These are phyloP conservation scores for Pochonia chlamydosporia DNA, from an alignment of 2,329 filamentous ascomycete species.

Conservation along the genomic window DNA sequence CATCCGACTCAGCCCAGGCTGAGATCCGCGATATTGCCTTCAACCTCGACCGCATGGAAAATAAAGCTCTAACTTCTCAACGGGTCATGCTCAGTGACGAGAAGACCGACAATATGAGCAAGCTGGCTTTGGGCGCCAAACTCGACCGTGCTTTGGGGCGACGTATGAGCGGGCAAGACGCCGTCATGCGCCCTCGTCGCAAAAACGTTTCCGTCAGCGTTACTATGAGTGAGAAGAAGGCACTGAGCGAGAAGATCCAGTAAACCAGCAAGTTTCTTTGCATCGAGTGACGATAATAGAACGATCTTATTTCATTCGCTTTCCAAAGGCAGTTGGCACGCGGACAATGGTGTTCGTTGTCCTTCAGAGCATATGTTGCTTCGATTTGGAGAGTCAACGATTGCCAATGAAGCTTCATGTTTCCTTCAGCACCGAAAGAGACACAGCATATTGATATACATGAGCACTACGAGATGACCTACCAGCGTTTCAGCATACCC, in stretches of 20 bases:
- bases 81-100: slow-evolving; percentile 66
- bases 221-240: slow-evolving; percentile 28
- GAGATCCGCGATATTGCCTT: slow-evolving; percentile 67
- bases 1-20: slow-evolving; percentile 48
- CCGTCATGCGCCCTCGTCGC: slow-evolving; percentile 63
- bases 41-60: slow-evolving; percentile 81
- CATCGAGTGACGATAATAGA: not conserved
- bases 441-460: too few species aligned
- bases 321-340: not conserved
- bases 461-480: too few species aligned
- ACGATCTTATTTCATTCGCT: not conserved
- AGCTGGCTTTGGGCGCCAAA: slow-evolving; percentile 84
- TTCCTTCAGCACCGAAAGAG: too few species aligned
- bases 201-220: slow-evolving; percentile 22
- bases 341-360: not conserved
- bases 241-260: slow-evolving; percentile 28
- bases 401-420: too few species aligned
- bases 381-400: too few species aligned
- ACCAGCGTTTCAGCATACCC: not conserved
- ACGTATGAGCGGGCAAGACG: slow-evolving; percentile 84
- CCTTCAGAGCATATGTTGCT: too few species aligned
- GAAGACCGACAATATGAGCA: slow-evolving; percentile 76
- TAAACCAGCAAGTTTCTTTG: not conserved
- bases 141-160: slow-evolving; percentile 81
- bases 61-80: slow-evolving; percentile 77